phyloP scores from a whole-genome alignment of 169 alveolate species.

The Eimeria falciformis region DNA sequence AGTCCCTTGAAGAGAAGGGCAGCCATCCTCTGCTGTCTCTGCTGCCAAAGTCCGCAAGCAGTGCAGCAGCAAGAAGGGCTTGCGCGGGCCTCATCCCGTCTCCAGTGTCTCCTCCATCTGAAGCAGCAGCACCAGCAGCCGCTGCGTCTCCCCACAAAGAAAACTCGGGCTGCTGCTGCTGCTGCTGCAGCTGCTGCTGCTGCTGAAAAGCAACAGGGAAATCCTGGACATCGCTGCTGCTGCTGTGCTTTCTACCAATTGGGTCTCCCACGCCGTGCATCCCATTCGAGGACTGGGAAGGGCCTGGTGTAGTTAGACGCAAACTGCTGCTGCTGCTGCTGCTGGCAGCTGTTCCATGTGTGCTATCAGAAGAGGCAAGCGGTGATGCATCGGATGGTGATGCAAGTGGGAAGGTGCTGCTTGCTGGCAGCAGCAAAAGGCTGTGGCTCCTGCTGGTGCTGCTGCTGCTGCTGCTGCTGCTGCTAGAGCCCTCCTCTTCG shows the following conservation, averaged over 20 bases:
- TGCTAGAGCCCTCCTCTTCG: background rate
- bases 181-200: slow-evolving; percentile 23
- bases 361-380: background rate
- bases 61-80: slow-evolving; percentile 31
- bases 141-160: background rate
- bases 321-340: slow-evolving; percentile 17
- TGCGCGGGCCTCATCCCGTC: slow-evolving; percentile 29
- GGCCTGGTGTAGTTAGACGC: background rate
- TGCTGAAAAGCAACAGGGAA: background rate
- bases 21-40: background rate
- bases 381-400: background rate
- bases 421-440: slow-evolving; percentile 10
- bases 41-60: slow-evolving; percentile 28
- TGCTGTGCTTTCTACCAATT: background rate
- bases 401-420: too few relatives aligned
- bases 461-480: slow-evolving; percentile 46
- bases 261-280: background rate
- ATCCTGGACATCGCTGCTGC: background rate
- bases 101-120: slow-evolving; percentile 28
- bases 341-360: slow-evolving; percentile 9
- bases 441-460: slow-evolving; percentile 11
- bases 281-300: too few relatives aligned
- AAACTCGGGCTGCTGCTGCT: background rate
- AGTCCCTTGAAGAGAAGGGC: slow-evolving; percentile 1
- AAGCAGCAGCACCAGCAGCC: slow-evolving; percentile 12